Conservation (phyloP, 2,329 filamentous ascomycete genomes). For the Cercospora sojina region DNA sequence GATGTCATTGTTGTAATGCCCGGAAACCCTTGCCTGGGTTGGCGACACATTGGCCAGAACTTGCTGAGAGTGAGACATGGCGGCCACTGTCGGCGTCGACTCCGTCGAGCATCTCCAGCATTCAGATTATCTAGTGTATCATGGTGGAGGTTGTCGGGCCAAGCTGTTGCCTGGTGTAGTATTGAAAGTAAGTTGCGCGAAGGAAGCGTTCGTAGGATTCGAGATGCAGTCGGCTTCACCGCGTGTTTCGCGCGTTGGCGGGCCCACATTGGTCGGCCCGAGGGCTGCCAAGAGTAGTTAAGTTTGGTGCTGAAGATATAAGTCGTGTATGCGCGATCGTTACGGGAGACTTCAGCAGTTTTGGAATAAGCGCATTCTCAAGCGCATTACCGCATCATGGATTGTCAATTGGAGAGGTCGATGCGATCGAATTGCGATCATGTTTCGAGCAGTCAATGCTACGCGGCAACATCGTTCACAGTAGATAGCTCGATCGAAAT, state of each 20-base stretch:
- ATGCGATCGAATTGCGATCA: neutral
- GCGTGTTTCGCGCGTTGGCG: neutral
- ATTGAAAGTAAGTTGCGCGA: neutral
- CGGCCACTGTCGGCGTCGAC: neutral
- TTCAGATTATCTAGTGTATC: neutral
- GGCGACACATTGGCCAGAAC: neutral
- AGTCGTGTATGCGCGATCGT: neutral
- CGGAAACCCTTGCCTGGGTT: neutral
- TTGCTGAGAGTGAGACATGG: conserved; percentile 9
- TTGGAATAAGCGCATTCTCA: neutral
- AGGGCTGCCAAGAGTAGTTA: neutral
- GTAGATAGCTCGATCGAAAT: neutral
- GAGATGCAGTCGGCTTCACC: neutral
- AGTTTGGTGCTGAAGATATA: neutral
- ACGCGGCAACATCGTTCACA: neutral
- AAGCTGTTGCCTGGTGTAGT: neutral
- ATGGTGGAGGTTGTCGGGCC: neutral
- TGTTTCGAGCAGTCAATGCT: neutral
- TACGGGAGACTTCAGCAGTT: neutral
- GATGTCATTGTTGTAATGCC: conserved; percentile 1
- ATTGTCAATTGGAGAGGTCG: neutral
- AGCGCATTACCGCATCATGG: neutral
- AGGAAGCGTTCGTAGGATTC: conserved; percentile 1
- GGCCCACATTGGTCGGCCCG: neutral
- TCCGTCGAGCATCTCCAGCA: neutral